Evolutionary conservation across 441 rosid genomes (phyloP), one percentile per base, ranked within the genome.

Genomic region (Monsonia emarginata): DNA sequence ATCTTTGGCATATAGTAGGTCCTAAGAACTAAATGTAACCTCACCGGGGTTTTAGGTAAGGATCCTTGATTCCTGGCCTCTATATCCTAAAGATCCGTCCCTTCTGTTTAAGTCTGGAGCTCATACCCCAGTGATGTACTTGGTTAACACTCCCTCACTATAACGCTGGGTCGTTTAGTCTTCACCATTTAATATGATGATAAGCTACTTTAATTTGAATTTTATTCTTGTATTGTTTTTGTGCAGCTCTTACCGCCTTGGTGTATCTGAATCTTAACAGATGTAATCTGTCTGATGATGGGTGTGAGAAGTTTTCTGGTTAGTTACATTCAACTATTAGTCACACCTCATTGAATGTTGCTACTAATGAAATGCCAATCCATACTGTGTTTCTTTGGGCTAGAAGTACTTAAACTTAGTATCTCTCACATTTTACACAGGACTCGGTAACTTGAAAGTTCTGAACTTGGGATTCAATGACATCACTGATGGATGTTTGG

Each of bases 391-490:
- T 8, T 52, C 22, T 52, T 9, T 22, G 10, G 27, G 27, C 4
- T 21, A n/a, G 27, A 52, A 22, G 22, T 52, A 52, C 8, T 22
- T 21, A 11, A 52, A 22, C 27, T 52, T 52, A 22, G 10, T 9
- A 52, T 52, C 9, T 22, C 58, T 4, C 21, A 21, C 27, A 8
- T 52, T 52, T 22, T 22, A 9, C 25, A 22, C 58, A 90, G 97
- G 78, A 40, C 82, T 93, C 25, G 61, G 64, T 56, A 82, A 77
- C 68, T 77, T 93, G 31, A 90, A 86, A 80, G 85, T 88, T 46
- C 70, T 93, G 66, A 88, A 84, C 78, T 75, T 93, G 84, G 96
- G 89, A 18, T 86, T 90, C 89, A 90, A 88, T 78, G 28, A 52
- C 27, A 78, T 93, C 67, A 79, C 95, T 1, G 87, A 93, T 80